Percentiles rank a stretch among this genome's conserved stretches.
Conservation (phyloP, 805 yeast genomes). For the Monosporozyma solicola region DNA sequence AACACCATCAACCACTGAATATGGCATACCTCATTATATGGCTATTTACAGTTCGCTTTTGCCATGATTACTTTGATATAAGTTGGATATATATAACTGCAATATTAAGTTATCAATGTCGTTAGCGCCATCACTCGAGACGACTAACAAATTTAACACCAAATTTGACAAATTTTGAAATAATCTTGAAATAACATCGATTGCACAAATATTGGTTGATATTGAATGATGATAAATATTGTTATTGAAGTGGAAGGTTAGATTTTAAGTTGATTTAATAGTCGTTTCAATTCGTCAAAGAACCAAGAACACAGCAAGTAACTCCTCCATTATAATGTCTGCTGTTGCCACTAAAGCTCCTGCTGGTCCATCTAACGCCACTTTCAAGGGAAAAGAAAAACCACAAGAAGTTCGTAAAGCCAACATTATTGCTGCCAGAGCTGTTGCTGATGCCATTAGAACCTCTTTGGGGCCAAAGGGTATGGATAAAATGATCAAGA, state of each 20-base stretch:
- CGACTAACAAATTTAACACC: not conserved
- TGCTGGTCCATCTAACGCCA: constrained; percentile 57
- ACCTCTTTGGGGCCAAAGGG: constrained; percentile 98
- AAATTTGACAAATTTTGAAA: not conserved
- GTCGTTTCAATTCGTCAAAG: not conserved
- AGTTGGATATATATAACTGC: too few species aligned
- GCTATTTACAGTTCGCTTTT: too few species aligned
- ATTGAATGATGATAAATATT: too few species aligned
- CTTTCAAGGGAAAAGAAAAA: constrained; percentile 87
- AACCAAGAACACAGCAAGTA: not conserved
- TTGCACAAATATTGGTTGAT: not conserved
- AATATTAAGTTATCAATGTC: too few species aligned
- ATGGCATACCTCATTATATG: too few species aligned
- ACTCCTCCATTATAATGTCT: not conserved
- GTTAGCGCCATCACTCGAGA: not conserved
- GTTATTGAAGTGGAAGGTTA: not conserved
- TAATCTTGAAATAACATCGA: not conserved
- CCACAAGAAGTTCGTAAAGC: constrained; percentile 90
- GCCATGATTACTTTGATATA: too few species aligned
- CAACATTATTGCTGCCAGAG: constrained; percentile 85
- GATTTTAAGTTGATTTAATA: not conserved
- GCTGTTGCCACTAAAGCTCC: constrained; percentile 1
- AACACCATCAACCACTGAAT: too few species aligned
- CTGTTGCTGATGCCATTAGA: constrained; percentile 91
- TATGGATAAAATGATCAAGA: constrained; percentile 98